A percentile compares a stretch with the other conserved stretches of the same genome.
Evolutionary conservation across 1,284 basidiomycete species (phyloP).

Genomic region (Ceratobasidium sp.): DNA sequence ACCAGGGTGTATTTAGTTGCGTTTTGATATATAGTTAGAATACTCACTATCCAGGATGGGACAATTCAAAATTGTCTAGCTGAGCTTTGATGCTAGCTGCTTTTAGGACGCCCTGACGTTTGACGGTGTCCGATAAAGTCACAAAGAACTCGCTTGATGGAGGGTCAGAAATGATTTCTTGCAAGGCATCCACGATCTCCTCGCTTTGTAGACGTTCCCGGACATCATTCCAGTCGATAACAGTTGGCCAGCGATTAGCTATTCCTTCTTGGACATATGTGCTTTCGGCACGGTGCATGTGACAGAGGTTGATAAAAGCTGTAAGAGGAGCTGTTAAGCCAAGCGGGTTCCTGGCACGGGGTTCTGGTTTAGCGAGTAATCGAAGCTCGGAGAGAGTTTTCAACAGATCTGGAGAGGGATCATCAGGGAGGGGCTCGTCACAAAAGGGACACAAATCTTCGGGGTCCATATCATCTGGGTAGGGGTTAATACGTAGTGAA

Average conservation of each 20-base stretch:
- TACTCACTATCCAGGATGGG: slow-evolving; percentile 82
- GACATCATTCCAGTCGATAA: slow-evolving; percentile 67
- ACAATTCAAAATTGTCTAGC: slow-evolving; percentile 75
- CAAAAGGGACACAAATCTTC: slow-evolving; percentile 77
- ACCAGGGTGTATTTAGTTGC: neutral
- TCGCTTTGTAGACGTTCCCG: slow-evolving; percentile 61
- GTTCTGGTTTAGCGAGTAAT: slow-evolving; percentile 62
- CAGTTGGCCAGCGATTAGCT: slow-evolving; percentile 73
- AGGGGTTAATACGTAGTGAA: neutral
- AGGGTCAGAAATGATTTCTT: slow-evolving; percentile 60
- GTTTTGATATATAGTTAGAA: slow-evolving; percentile 11
- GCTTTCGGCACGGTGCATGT: slow-evolving; percentile 76
- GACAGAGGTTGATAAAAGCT: slow-evolving; percentile 70
- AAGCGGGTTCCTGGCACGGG: slow-evolving; percentile 70
- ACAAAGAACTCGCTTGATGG: slow-evolving; percentile 69
- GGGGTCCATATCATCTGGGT: slow-evolving; percentile 57
- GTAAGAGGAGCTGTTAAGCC: slow-evolving; percentile 70
- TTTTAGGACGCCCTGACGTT: slow-evolving; percentile 57
- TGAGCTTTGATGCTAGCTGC: slow-evolving; percentile 72
- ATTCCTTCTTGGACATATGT: slow-evolving; percentile 72
- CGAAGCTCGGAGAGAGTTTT: slow-evolving; percentile 61
- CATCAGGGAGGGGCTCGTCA: slow-evolving; percentile 67
- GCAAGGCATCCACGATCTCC: slow-evolving; percentile 52
- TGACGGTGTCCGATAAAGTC: slow-evolving; percentile 53
- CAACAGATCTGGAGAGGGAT: slow-evolving; percentile 66